phyloP scores from a whole-genome alignment of 2,329 filamentous ascomycete species.

The Parastagonospora avenae region DNA sequence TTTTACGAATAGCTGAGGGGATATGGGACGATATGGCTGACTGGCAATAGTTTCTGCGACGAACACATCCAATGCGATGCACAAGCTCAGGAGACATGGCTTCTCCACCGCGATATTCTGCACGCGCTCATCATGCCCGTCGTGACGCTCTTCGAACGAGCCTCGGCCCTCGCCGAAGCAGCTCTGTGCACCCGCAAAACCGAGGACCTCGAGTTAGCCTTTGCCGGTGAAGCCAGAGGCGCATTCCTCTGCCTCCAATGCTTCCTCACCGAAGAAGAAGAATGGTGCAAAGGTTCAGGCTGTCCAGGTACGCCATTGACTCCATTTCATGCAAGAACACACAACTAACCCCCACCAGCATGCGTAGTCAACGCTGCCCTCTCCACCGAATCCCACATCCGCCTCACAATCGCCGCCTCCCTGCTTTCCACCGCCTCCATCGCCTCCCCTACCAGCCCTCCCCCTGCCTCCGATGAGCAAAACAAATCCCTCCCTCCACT shows the following conservation, averaged over 20 bases:
- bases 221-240: constrained; percentile 60
- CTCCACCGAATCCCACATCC: constrained; percentile 55
- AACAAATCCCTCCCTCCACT: constrained; percentile 34
- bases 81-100: constrained; percentile 48
- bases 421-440: constrained; percentile 47
- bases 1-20: constrained; percentile 8
- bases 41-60: constrained; percentile 49
- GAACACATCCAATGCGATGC: constrained; percentile 43
- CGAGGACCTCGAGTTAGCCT: constrained; percentile 62
- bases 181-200: constrained; percentile 55
- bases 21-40: too few relatives aligned
- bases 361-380: constrained; percentile 53
- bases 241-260: constrained; percentile 65
- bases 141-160: constrained; percentile 61
- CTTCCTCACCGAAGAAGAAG: constrained; percentile 61
- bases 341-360: constrained; percentile 31
- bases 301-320: constrained; percentile 52
- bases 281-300: constrained; percentile 62
- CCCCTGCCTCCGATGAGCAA: constrained; percentile 15
- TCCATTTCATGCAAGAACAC: too few relatives aligned
- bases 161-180: constrained; percentile 57
- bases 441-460: constrained; percentile 14
- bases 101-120: constrained; percentile 63
- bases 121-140: constrained; percentile 64
- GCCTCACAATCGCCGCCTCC: constrained; percentile 54